These are phyloP conservation scores for Corylus heterophylla DNA, from an alignment of 306 rosid species.

Conservation along the genomic window DNA sequence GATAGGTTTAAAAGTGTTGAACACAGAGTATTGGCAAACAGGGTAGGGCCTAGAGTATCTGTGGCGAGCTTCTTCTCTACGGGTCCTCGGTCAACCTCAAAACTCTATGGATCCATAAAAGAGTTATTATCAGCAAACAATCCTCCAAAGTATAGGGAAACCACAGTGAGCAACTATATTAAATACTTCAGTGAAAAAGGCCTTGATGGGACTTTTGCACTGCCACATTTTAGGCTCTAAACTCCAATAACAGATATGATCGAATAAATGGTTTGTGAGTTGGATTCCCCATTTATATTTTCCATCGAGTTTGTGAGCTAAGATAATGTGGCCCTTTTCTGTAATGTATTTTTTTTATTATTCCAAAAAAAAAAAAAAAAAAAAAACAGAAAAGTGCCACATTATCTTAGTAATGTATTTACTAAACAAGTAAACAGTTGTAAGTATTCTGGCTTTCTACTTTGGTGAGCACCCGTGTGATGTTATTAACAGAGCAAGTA, in stretches of 20 bases:
- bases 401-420: too few relatives aligned
- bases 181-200: not conserved
- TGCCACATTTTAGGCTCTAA: conserved; percentile 18
- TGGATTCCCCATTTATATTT: not conserved
- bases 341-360: too few relatives aligned
- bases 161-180: not conserved
- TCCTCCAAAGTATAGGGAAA: conserved; percentile 17
- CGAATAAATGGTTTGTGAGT: not conserved
- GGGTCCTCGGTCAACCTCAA: not conserved
- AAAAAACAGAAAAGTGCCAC: too few relatives aligned
- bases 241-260: not conserved
- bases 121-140: conserved; percentile 23
- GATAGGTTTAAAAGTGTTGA: conserved; percentile 34
- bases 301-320: not conserved
- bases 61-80: conserved; percentile 27
- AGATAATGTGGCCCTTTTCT: not conserved
- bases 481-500: too few relatives aligned
- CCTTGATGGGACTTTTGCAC: not conserved
- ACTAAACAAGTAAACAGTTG: too few relatives aligned
- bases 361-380: too few relatives aligned
- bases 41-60: not conserved
- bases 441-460: too few relatives aligned
- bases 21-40: conserved; percentile 31
- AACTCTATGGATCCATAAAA: conserved; percentile 17
- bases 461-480: too few relatives aligned